Conservation (phyloP, 176 grass and related monocot species). For the Tillandsia fasciculata region DNA sequence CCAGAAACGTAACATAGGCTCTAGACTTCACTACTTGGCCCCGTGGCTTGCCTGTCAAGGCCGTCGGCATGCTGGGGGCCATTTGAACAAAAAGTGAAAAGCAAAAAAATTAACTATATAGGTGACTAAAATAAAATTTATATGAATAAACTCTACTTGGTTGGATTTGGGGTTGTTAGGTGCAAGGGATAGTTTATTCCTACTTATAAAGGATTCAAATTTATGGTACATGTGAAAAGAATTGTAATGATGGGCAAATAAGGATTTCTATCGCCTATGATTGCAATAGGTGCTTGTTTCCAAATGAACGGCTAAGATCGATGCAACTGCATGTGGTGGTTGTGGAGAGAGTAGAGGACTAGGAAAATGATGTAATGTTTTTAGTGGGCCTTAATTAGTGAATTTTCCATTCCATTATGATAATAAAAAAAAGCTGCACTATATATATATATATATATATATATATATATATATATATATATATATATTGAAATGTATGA, state of each 20-base stretch:
- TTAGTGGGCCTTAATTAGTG: no score
- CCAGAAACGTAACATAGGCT: slow-evolving; percentile 5
- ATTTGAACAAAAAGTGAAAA: not conserved
- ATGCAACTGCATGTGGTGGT: not conserved
- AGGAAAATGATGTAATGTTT: not conserved
- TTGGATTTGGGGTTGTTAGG: not conserved
- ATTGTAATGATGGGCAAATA: not conserved
- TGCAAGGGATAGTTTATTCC: not conserved
- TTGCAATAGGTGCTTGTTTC: not conserved
- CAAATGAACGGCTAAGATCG: not conserved
- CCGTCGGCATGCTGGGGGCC: not conserved
- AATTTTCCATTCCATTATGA: no score
- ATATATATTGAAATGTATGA: no score
- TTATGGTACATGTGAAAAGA: not conserved
- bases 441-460: no score
- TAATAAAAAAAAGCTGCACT: no score
- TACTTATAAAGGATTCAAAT: not conserved
- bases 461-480: no score
- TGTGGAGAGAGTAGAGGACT: not conserved
- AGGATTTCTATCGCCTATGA: not conserved
- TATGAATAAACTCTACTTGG: not conserved
- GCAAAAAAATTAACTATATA: not conserved
- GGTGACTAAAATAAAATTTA: not conserved
- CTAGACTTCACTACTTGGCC: not conserved
- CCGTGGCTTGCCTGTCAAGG: no score